phyloP scores from a whole-genome alignment of 139 green algal species.

The Micractinium conductrix region DNA sequence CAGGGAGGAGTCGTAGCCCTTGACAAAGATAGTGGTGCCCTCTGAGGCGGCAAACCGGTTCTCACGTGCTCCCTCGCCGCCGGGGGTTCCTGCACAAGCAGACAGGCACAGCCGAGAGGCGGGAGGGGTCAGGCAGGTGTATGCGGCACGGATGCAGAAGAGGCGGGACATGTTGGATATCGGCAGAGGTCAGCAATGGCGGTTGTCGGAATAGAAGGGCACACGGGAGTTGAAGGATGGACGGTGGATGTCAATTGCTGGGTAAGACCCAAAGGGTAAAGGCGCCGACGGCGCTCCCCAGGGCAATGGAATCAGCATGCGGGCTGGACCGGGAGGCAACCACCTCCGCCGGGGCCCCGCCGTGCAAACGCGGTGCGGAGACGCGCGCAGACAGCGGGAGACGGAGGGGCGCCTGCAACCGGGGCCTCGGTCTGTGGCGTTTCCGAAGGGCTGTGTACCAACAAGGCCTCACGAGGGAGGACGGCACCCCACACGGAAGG shows the following conservation, averaged over 20 bases:
- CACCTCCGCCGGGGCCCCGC: constrained; percentile 13
- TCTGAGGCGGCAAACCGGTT: constrained; percentile 39
- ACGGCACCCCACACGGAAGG: constrained; percentile 38
- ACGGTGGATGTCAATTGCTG: constrained; percentile 44
- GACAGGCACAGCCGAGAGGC: constrained; percentile 20
- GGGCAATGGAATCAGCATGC: constrained; percentile 61
- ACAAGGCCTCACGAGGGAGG: constrained; percentile 26
- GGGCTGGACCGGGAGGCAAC: constrained; percentile 25
- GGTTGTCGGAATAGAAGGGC: too few relatives aligned
- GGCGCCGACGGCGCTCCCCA: constrained; percentile 54
- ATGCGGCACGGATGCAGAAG: background rate
- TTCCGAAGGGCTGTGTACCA: constrained; percentile 51
- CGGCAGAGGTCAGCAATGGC: background rate
- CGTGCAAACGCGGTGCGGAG: constrained; percentile 19
- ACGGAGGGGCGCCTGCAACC: constrained; percentile 32
- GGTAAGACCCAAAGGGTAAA: constrained; percentile 58
- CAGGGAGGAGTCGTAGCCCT: constrained; percentile 76
- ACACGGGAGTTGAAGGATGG: background rate
- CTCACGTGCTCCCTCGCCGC: too few relatives aligned
- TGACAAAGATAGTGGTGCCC: constrained; percentile 77
- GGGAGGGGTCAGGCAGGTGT: background rate
- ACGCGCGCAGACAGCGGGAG: constrained; percentile 18
- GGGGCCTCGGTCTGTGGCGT: constrained; percentile 46
- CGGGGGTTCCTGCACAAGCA: constrained; percentile 33
- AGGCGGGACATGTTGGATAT: background rate